These are phyloP conservation scores for Magnolia kwangsiensis DNA, from an alignment of 164 flowering plant species.

Conservation along the genomic window DNA sequence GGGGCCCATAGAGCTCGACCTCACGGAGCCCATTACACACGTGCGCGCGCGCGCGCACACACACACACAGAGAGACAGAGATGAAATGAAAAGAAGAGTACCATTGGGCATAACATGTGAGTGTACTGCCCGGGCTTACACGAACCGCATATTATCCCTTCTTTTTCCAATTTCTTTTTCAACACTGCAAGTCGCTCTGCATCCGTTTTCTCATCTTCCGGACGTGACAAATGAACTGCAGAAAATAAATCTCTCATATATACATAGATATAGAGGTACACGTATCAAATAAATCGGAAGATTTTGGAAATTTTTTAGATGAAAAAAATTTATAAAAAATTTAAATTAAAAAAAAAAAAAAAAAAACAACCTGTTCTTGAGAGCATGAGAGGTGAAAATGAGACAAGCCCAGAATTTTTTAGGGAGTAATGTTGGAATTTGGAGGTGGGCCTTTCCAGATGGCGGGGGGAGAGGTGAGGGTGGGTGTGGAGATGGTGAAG, in stretches of 20 bases:
- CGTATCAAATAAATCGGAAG: not conserved
- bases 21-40: no score
- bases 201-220: not conserved
- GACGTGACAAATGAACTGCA: conserved; percentile 12
- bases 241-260: not conserved
- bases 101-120: conserved; percentile 12
- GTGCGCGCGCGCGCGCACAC: no score
- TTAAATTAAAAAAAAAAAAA: no score
- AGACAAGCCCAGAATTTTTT: conserved; percentile 1
- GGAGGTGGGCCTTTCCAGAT: not conserved
- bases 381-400: conserved; percentile 1
- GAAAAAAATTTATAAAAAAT: no score
- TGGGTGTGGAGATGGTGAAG: conserved; percentile 1
- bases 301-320: not conserved
- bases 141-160: conserved; percentile 11
- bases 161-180: conserved; percentile 11
- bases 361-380: not conserved
- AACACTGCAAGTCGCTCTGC: conserved; percentile 4
- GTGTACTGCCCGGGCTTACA: conserved; percentile 6
- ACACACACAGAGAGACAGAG: no score
- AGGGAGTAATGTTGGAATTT: not conserved
- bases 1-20: no score
- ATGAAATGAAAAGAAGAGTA: not conserved
- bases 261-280: not conserved
- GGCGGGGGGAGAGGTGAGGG: not conserved